These are phyloP conservation scores for Verbena officinalis DNA, from an alignment of 257 asterid species.

Conservation along the genomic window DNA sequence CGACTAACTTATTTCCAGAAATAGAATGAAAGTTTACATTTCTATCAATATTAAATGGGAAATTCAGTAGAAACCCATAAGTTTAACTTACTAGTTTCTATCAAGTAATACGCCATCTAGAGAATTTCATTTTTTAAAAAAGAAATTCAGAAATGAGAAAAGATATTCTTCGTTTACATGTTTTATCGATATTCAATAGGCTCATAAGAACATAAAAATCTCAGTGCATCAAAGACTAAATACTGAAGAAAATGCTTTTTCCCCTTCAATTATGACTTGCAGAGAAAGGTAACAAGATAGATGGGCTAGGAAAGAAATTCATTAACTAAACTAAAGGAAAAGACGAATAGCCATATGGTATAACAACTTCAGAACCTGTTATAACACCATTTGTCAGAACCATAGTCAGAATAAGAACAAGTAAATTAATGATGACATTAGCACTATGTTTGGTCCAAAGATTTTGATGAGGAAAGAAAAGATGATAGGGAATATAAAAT, in stretches of 20 bases:
- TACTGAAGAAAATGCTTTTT: background rate
- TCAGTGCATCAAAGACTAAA: background rate
- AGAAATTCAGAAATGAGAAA: background rate
- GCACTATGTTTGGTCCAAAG: too few relatives aligned
- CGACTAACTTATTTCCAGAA: background rate
- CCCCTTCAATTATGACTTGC: background rate
- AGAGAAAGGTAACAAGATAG: background rate
- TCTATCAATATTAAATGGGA: conserved; percentile 12
- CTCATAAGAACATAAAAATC: background rate
- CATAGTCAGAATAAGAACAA: background rate
- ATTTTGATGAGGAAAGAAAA: too few relatives aligned
- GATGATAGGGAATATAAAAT: too few relatives aligned
- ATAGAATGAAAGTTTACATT: background rate
- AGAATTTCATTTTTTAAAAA: too few relatives aligned
- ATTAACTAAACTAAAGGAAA: background rate
- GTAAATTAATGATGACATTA: conserved; percentile 21
- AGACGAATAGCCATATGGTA: background rate
- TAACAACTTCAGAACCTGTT: background rate
- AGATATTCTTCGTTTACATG: background rate
- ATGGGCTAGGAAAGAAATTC: conserved; percentile 9
- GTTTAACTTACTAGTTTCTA: too few relatives aligned
- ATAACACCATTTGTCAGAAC: background rate
- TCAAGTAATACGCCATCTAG: background rate
- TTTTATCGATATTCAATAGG: background rate
- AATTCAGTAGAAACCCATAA: background rate